phyloP scores from a whole-genome alignment of 2,329 filamentous ascomycete genomes.

The Leptographium wingfieldii region DNA sequence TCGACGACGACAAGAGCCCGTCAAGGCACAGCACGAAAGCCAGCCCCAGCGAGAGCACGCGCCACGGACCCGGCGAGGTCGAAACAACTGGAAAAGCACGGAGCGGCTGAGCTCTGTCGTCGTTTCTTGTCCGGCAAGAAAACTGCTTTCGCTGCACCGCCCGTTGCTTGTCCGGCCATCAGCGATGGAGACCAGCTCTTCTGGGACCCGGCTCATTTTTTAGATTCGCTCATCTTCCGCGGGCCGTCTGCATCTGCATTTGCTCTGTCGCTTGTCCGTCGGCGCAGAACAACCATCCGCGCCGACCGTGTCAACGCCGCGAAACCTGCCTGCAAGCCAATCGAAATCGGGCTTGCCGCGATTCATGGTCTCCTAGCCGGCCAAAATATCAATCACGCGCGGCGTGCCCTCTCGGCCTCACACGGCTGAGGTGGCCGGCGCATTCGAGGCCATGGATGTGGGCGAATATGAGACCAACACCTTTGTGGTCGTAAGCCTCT shows the following conservation, averaged over 20 bases:
- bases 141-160: not conserved
- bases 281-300: not conserved
- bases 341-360: not conserved
- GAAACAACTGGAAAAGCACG: not conserved
- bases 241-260: not conserved
- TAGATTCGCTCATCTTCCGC: not conserved
- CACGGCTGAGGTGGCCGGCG: slow-evolving; percentile 8
- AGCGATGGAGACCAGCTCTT: slow-evolving; percentile 22
- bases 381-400: not conserved
- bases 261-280: not conserved
- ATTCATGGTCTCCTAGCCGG: slow-evolving; percentile 4
- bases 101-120: not conserved
- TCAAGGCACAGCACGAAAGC: too few relatives aligned
- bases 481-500: slow-evolving; percentile 39
- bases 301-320: not conserved
- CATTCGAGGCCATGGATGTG: slow-evolving; percentile 37
- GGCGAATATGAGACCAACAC: slow-evolving; percentile 52
- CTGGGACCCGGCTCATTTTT: slow-evolving; percentile 1
- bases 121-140: not conserved
- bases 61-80: not conserved
- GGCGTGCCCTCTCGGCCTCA: slow-evolving; percentile 3
- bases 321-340: not conserved
- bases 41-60: not conserved
- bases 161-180: not conserved
- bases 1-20: too few relatives aligned